phyloP scores from a whole-genome alignment of 805 yeast species.

The Hanseniaspora nectarophila region DNA sequence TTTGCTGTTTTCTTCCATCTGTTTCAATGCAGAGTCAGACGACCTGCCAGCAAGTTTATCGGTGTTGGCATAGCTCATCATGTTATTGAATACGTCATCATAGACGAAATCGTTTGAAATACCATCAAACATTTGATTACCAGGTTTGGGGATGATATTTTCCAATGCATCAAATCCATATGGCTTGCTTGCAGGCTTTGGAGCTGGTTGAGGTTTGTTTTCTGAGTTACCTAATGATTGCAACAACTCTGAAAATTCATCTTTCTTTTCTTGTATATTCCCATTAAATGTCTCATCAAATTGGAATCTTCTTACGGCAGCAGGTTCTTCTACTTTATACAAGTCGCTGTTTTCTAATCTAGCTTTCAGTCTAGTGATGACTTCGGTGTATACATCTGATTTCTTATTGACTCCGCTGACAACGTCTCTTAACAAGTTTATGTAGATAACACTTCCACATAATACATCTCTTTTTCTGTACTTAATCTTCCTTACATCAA shows the following conservation, averaged over 20 bases:
- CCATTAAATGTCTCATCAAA: background rate
- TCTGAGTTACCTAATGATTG: background rate
- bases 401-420: background rate
- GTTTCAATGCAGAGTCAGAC: background rate
- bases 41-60: background rate
- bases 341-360: background rate
- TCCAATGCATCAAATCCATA: background rate
- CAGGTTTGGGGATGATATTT: background rate
- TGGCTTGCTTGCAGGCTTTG: background rate
- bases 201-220: background rate
- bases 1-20: background rate
- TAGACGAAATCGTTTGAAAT: background rate
- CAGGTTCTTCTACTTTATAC: no score
- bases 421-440: background rate
- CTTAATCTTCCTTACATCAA: background rate
- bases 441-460: constrained; percentile 10
- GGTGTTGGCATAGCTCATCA: background rate
- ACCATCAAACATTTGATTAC: background rate
- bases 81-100: background rate
- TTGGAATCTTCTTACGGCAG: background rate
- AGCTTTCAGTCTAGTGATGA: background rate
- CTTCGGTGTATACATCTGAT: background rate
- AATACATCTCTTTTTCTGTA: constrained; percentile 11
- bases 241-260: background rate
- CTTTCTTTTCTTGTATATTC: background rate